Base-by-base conservation (phyloP, 345 rosid genomes). In the Eucalyptus cladocalyx region DNA sequence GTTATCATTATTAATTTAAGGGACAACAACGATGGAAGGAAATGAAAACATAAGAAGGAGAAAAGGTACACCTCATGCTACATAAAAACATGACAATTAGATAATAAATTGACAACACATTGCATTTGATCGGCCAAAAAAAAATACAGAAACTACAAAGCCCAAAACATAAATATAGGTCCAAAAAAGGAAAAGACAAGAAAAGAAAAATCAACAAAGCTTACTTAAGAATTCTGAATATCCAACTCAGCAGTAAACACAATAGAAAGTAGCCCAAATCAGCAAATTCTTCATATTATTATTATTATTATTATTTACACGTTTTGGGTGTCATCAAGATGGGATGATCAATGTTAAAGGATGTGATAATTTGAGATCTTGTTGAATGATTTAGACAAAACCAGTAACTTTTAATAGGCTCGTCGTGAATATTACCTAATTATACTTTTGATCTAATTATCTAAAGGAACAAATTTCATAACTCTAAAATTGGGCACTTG, bases 241-340 rank as follows among this genome's bases (percentile, higher is more conserved):
- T 16, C 34, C 21, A n/a, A 65, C 76, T 65, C 76, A 65, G 40
- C 76, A 65, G 8, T 65, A 65, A 65, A n/a, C 76, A 65, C 21
- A 65, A 65, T 18, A n/a, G 76, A n/a, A 65, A 65, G 37, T n/a
- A 65, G 76, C 76, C 40, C 40, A n/a, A 65, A n/a, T 15, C 40
- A n/a, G 40, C 40, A 65, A 16, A 65, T 65, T 65, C 34, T n/a
- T 65, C 10, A 15, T 49, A 28, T 6, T 13, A 28, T 4, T 28
- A 30, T 13, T 26, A 58, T 5, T 30, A 30, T n/a, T 7, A n/a
- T 65, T 53, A 53, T 53, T 53, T 30, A 65, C 37, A n/a, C 2
- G 6, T 65, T 65, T 19, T 0, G 0, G 0, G 11, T n/a, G 2
- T n/a, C 40, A n/a, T 65, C 5, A 1, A 65, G 76, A 65, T 65